Conservation (phyloP, 2,329 filamentous ascomycete species). For the Pyrenochaeta sp. region DNA sequence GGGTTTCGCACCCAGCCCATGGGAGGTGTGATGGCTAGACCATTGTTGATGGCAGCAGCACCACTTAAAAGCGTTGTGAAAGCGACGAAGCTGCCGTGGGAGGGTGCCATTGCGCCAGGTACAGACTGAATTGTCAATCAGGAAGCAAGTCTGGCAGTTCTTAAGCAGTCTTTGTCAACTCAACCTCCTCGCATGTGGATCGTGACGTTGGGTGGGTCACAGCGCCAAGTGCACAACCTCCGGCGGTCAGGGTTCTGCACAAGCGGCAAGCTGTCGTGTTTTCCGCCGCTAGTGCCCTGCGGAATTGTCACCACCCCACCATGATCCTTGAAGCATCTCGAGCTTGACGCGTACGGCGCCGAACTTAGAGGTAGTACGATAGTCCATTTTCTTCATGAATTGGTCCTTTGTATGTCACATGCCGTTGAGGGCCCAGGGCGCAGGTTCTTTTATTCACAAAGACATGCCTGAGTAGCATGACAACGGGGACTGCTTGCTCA, state of each 20-base stretch:
- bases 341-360: too few species aligned
- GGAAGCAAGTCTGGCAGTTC: background rate
- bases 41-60: constrained; percentile 33
- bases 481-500: constrained; percentile 32
- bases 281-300: constrained; percentile 26
- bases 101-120: too few species aligned
- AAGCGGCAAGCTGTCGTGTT: constrained; percentile 22
- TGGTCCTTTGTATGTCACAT: too few species aligned
- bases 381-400: too few species aligned
- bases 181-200: constrained; percentile 1
- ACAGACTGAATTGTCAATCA: too few species aligned
- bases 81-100: constrained; percentile 4
- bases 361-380: too few species aligned
- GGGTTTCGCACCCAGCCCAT: constrained; percentile 29
- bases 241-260: constrained; percentile 8
- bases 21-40: constrained; percentile 29
- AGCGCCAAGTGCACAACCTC: background rate
- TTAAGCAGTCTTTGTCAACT: constrained; percentile 10
- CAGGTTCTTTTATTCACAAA: too few species aligned
- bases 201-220: background rate
- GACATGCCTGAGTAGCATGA: constrained; percentile 31
- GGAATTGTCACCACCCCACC: background rate
- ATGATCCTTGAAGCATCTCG: background rate
- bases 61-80: constrained; percentile 19
- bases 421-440: too few species aligned